These are phyloP conservation scores for Deinandra increscens DNA, from an alignment of 129 eudicot genomes.

Conservation along the genomic window DNA sequence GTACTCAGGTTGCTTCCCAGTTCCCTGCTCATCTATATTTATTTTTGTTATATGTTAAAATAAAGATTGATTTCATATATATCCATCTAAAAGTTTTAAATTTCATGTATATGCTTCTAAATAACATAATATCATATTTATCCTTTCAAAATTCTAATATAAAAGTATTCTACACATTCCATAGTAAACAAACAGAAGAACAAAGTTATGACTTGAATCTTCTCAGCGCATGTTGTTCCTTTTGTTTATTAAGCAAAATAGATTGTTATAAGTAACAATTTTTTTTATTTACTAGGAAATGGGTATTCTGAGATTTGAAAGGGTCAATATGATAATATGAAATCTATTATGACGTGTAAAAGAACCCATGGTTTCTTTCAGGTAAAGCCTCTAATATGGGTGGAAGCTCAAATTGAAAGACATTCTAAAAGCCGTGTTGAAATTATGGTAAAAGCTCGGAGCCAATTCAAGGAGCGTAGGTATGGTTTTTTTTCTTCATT, in stretches of 20 bases:
- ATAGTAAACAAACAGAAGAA: neutral
- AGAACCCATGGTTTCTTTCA: slow-evolving; percentile 24
- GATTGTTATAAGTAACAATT: neutral
- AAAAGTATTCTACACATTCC: neutral
- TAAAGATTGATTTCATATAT: neutral
- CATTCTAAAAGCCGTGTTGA: slow-evolving; percentile 98
- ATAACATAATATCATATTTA: too few relatives aligned
- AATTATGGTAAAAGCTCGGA: slow-evolving; percentile 78
- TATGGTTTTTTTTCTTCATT: slow-evolving; percentile 17
- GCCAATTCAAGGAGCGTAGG: slow-evolving; percentile 99
- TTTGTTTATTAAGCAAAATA: neutral
- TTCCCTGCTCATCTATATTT: neutral
- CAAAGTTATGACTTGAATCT: too few relatives aligned
- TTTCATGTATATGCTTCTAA: neutral
- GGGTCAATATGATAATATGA: neutral
- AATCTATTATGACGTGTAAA: neutral
- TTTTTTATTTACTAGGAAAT: neutral
- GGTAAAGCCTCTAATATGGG: slow-evolving; percentile 99
- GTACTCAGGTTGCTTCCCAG: slow-evolving; percentile 67
- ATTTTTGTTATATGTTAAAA: neutral
- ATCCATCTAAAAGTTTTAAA: neutral
- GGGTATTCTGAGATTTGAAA: neutral
- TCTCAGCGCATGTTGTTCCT: neutral
- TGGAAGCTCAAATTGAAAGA: slow-evolving; percentile 93
- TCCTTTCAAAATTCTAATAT: too few relatives aligned